Evolutionary conservation across 495 filamentous ascomycete species (phyloP).

Genomic region (Aspergillus cristatus): DNA sequence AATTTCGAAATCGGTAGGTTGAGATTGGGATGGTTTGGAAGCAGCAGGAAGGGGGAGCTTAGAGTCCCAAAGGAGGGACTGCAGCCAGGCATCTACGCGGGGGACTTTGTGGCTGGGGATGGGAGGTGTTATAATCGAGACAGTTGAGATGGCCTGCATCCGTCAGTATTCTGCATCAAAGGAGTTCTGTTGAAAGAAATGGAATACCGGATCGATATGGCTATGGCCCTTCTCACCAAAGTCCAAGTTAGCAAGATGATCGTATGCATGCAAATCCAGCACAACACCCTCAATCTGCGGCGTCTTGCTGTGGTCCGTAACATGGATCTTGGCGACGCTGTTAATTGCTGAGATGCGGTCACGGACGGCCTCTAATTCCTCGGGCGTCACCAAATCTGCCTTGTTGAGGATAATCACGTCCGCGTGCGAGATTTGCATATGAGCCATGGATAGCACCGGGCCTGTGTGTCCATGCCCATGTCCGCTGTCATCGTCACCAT

Average conservation of each 20-base stretch:
- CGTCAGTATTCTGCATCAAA: too few relatives aligned
- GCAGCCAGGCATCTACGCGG: conserved; percentile 71
- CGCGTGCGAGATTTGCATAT: conserved; percentile 95
- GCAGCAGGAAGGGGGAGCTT: conserved; percentile 44
- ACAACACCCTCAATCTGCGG: conserved; percentile 76
- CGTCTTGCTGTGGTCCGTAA: conserved; percentile 69
- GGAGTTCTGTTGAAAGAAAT: too few relatives aligned
- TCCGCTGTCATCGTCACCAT: conserved; percentile 1
- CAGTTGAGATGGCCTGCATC: conserved; percentile 77
- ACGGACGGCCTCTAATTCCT: conserved; percentile 55
- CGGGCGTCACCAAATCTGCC: conserved; percentile 67
- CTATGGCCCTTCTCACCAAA: conserved; percentile 59
- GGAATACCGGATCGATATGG: conserved; percentile 70
- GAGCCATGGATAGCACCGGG: conserved; percentile 73
- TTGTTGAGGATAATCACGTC: conserved; percentile 95
- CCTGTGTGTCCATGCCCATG: conserved; percentile 48
- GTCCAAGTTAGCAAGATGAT: conserved; percentile 55
- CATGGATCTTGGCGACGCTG: conserved; percentile 73
- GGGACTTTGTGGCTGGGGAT: conserved; percentile 46
- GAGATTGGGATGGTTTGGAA: conserved; percentile 6
- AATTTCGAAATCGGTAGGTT: conserved; percentile 51
- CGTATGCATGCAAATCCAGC: conserved; percentile 88
- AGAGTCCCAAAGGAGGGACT: conserved; percentile 74
- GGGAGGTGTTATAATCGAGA: conserved; percentile 53
- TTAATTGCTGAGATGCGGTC: conserved; percentile 76